Evolutionary conservation across 495 filamentous ascomycete species (phyloP).

Genomic region (Astrothelium subdiscretum): DNA sequence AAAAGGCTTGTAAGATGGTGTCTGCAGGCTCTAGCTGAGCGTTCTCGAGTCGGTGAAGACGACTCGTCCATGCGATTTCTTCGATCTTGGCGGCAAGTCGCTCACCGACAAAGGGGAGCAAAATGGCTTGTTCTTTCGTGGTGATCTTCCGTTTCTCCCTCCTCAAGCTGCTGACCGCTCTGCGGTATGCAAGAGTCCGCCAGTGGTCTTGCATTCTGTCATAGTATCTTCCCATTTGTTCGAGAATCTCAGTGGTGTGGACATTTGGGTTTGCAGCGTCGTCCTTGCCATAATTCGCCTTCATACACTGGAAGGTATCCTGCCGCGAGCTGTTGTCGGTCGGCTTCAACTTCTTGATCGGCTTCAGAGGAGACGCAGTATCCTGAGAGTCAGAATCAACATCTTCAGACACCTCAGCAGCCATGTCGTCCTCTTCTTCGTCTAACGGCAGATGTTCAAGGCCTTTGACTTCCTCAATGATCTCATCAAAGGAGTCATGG

Average conservation of each 20-base stretch:
- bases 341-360: constrained; percentile 13
- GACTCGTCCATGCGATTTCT: constrained; percentile 72
- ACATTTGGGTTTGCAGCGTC: constrained; percentile 49
- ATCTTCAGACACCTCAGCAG: neutral
- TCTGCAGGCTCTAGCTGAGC: constrained; percentile 54
- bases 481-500: constrained; percentile 43
- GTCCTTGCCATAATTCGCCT: constrained; percentile 37
- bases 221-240: constrained; percentile 78
- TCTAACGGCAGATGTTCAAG: constrained; percentile 38
- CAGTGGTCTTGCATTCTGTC: constrained; percentile 64
- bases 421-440: constrained; percentile 18
- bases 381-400: neutral
- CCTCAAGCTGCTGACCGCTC: constrained; percentile 60
- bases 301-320: constrained; percentile 57
- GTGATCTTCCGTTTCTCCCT: constrained; percentile 54
- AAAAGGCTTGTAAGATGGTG: constrained; percentile 51
- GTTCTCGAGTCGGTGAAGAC: constrained; percentile 61
- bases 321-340: constrained; percentile 26
- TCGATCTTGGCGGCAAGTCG: constrained; percentile 81
- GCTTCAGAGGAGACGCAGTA: neutral
- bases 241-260: constrained; percentile 63
- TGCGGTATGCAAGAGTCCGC: constrained; percentile 68
- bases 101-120: constrained; percentile 59
- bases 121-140: constrained; percentile 55
- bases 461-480: constrained; percentile 45